phyloP scores from a whole-genome alignment of 768 basidiomycete species.

The Termitomyces eurrhizus region DNA sequence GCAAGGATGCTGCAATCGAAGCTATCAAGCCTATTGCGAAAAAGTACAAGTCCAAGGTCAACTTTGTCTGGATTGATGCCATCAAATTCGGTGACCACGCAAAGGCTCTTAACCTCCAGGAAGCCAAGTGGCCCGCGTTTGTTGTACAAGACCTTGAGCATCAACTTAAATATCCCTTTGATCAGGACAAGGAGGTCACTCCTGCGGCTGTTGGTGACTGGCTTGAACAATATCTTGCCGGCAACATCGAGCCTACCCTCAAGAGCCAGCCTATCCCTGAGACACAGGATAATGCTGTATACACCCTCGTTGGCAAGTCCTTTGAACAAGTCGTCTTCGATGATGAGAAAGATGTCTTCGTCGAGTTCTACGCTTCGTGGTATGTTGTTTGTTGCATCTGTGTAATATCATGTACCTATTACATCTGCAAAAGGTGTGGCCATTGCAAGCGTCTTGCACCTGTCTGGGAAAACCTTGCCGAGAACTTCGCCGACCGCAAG shows the following conservation, averaged over 20 bases:
- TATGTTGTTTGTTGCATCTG: conserved; percentile 33
- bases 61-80: conserved; percentile 99
- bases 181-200: conserved; percentile 62
- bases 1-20: conserved; percentile 62
- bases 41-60: conserved; percentile 80
- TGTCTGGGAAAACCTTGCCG: conserved; percentile 86
- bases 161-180: conserved; percentile 88
- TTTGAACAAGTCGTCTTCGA: conserved; percentile 87
- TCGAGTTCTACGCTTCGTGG: conserved; percentile 98
- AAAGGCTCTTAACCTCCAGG: conserved; percentile 84
- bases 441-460: conserved; percentile 98
- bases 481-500: conserved; percentile 73
- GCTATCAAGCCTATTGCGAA: conserved; percentile 73
- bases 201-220: conserved; percentile 53
- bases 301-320: conserved; percentile 79
- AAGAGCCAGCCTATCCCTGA: conserved; percentile 90
- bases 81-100: conserved; percentile 94
- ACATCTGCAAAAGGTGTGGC: conserved; percentile 57
- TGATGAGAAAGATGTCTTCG: conserved; percentile 89
- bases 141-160: conserved; percentile 83
- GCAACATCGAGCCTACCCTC: conserved; percentile 75
- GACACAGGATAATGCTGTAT: conserved; percentile 78
- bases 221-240: conserved; percentile 63
- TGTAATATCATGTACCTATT: not conserved
- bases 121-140: conserved; percentile 89